A percentile compares a stretch with the other conserved stretches of the same genome.
These are phyloP conservation scores for Astragalus membranaceus DNA, from an alignment of 306 rosid species.

Conservation along the genomic window DNA sequence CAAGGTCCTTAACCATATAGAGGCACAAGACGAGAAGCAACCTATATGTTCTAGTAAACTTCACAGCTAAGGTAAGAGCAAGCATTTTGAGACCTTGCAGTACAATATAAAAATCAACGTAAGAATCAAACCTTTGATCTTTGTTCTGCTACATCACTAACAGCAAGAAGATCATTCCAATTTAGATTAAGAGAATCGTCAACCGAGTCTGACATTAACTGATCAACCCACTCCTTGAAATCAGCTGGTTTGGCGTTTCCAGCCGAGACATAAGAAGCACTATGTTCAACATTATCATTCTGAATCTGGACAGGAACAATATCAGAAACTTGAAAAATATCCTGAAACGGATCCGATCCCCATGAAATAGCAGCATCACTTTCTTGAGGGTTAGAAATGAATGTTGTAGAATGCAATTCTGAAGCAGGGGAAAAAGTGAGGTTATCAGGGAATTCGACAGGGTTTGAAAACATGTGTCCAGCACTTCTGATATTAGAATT, in stretches of 20 bases:
- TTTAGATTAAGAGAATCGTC: constrained; percentile 48
- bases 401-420: constrained; percentile 34
- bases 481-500: constrained; percentile 29
- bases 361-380: constrained; percentile 40
- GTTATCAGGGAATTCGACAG: constrained; percentile 31
- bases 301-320: constrained; percentile 49
- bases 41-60: constrained; percentile 14
- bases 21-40: constrained; percentile 1
- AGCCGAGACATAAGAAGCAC: constrained; percentile 30
- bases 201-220: constrained; percentile 36
- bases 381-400: constrained; percentile 37
- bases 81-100: constrained; percentile 11
- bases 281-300: constrained; percentile 40
- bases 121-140: constrained; percentile 47
- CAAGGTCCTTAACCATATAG: constrained; percentile 16
- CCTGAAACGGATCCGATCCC: constrained; percentile 56
- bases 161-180: constrained; percentile 62
- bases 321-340: constrained; percentile 41
- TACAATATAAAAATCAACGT: constrained; percentile 10
- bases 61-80: neutral
- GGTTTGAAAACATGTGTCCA: constrained; percentile 40
- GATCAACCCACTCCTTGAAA: constrained; percentile 71
- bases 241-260: constrained; percentile 43
- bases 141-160: constrained; percentile 38
- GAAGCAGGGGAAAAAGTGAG: constrained; percentile 29